Evolutionary conservation across 2,329 filamentous ascomycete genomes (phyloP).

Genomic region (Venturia pyrina): DNA sequence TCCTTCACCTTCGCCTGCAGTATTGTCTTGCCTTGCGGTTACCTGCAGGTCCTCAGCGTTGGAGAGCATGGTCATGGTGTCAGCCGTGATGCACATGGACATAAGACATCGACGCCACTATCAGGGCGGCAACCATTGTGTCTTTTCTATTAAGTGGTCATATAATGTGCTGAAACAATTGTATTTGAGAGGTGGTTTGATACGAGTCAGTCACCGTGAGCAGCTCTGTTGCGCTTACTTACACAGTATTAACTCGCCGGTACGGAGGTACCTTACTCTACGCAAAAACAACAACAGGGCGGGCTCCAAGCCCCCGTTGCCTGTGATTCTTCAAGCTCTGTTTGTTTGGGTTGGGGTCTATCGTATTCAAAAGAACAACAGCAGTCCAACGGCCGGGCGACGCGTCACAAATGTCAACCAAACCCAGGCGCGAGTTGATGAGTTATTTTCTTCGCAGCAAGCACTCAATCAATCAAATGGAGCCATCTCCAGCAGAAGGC

Average conservation of each 20-base stretch:
- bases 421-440: not conserved
- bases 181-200: not conserved
- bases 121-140: not conserved
- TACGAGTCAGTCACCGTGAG: not conserved
- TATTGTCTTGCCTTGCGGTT: not conserved
- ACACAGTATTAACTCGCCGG: not conserved
- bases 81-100: not conserved
- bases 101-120: not conserved
- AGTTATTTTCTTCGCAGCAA: not conserved
- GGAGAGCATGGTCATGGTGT: not conserved
- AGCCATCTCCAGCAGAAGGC: not conserved
- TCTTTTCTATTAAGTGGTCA: not conserved
- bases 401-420: not conserved
- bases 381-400: too few species aligned
- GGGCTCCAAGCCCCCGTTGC: too few species aligned
- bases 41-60: not conserved
- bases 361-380: too few species aligned
- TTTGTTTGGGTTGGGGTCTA: too few species aligned
- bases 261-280: too few species aligned
- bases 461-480: not conserved
- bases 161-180: not conserved
- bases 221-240: too few species aligned
- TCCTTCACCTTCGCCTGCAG: not conserved
- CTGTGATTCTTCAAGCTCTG: not conserved
- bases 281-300: too few species aligned